Base-by-base conservation (phyloP, 2,329 filamentous ascomycete species). In the Alternaria consortialis region DNA sequence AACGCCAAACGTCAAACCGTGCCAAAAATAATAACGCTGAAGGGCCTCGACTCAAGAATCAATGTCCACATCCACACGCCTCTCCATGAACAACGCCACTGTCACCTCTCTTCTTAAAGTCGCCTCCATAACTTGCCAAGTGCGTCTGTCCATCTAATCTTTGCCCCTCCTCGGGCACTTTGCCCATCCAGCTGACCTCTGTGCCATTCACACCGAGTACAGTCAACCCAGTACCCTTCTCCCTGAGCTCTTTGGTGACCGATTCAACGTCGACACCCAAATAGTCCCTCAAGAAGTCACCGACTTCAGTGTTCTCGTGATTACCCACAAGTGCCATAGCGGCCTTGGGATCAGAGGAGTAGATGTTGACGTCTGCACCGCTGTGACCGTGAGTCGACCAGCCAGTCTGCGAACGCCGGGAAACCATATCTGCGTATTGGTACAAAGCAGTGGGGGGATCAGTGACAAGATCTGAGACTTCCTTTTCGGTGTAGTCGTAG, bases 311-410 rank as follows among this genome's bases (percentile, higher is more conserved):
- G 76, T 99, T 99, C 83, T 99, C 95, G 56, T 96, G 90, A 77
- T 98, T 98, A 7, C 94, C 94, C 3, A 87, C 82, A 7, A 97
- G 84, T 13, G 85, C 83, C 43, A 86, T 84, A 0, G 89, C 87
- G 31, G 83, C 81, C 37, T 86, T 84, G 0, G 87, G 84, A 4
- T 91, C 89, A 0, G 91, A 94, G 53, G 91, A 90, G 81, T 98
- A 99, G 68, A 99, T 92, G 79, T 99, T 99, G 50, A 99, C 95
- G 76, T 99, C 95, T 7, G 95, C 93, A 53, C 90, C 95, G 75
- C 74, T 73, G 81, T 99, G 95, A 29, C 95, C 95, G 77, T 97
- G 94, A 0, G 94, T 97, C 65, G 87, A 90, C 95, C 95, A 99
- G 13, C 95, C 96, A 43, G 97, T 87, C 74, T 97, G 93, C 1